Evolutionary conservation across 1,139 yeast genomes (phyloP), one percentile per base, ranked within the genome.

Genomic region (Geotrichum aggregatum): DNA sequence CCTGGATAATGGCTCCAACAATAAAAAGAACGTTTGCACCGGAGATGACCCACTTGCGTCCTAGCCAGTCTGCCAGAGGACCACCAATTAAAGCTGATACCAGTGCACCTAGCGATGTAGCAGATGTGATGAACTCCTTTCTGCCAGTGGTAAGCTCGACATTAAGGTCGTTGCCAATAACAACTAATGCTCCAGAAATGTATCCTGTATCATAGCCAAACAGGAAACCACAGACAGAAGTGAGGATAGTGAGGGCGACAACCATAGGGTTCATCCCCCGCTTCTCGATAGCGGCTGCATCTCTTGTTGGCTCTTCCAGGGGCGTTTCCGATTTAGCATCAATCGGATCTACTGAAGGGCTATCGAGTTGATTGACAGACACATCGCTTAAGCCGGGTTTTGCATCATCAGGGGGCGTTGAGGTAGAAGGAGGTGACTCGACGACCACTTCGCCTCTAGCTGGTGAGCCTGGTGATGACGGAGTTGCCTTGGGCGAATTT

Each of bases 131-230:
- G 59, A 87, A 74, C 69, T 91, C 96, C 69, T 87, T 86, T 60
- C 88, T 83, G 47, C 95, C 92, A 54, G 79, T 78, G 0, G 91
- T 75, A 53, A 89, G 74, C 1, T 14, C 43, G 8, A 24, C 22
- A 34, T 72, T 70, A 44, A 91, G 77, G 64, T 87, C 96, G 8
- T 28, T 41, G 6, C 92, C 89, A 47, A 91, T 80, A 42, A 88
- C 82, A 14, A 89, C 95, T 63, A 91, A 74, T 0, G 97, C 97
- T n/a, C 95, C 83, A 1, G 97, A 89, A 44, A 91, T 88, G 69
- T 91, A 91, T 56, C 97, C 98, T 0, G 98, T 91, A 67, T 91
- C 98, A 66, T 91, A 91, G 59, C 98, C 98, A 70, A 89, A 91
- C 88, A 91, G 82, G 69, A 89, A 89, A 3, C 98, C 98, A 1